phyloP scores from a whole-genome alignment of 306 rosid species.

The Echinosophora koreensis region DNA sequence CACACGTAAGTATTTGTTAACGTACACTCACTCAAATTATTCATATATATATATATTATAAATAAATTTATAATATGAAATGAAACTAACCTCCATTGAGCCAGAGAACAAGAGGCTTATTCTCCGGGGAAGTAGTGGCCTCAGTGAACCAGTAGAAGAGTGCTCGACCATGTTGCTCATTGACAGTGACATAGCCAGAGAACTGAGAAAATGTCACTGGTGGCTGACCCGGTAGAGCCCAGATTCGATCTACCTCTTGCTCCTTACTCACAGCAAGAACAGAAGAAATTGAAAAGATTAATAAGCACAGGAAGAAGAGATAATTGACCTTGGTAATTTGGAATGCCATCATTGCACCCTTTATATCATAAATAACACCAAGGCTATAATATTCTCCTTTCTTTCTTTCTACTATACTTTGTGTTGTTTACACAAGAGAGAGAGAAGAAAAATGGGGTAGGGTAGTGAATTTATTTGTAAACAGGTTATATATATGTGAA shows the following conservation, averaged over 20 bases:
- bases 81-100: constrained; percentile 76
- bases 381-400: not conserved
- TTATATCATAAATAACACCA: not conserved
- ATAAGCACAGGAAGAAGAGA: not conserved
- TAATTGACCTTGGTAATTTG: not conserved
- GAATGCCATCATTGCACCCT: constrained; percentile 44
- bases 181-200: constrained; percentile 80
- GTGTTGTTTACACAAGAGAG: not conserved
- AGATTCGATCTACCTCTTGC: constrained; percentile 71
- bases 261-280: constrained; percentile 39
- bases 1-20: too few species aligned
- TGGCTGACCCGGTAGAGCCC: constrained; percentile 80
- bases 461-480: not conserved
- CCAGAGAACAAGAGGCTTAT: constrained; percentile 90
- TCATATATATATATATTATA: not conserved
- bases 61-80: not conserved
- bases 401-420: not conserved
- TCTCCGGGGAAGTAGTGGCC: constrained; percentile 54
- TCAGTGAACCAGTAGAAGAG: constrained; percentile 90
- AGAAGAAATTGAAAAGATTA: constrained; percentile 17
- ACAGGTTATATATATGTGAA: not conserved
- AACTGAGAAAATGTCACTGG: constrained; percentile 69
- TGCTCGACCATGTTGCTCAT: constrained; percentile 72
- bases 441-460: not conserved
- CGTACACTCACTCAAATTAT: too few species aligned